Percentiles rank a stretch among this genome's conserved stretches.
phyloP scores from a whole-genome alignment of 768 basidiomycete genomes.

The Mycena albidolilacea region DNA sequence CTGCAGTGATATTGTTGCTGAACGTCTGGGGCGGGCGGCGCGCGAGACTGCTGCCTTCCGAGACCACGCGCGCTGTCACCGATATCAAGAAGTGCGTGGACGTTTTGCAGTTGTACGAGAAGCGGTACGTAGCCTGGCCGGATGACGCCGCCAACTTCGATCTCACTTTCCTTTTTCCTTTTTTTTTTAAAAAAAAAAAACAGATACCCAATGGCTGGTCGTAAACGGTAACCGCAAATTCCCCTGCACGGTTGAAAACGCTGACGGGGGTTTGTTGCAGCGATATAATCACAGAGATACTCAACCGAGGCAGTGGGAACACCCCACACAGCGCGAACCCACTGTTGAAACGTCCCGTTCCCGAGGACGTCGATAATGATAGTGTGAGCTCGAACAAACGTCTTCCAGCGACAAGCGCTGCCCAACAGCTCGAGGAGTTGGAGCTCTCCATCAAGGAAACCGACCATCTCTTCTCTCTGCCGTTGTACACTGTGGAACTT shows the following conservation, averaged over 20 bases:
- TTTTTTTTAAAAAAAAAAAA: too few species aligned
- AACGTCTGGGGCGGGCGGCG: slow-evolving; percentile 26
- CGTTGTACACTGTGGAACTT: slow-evolving; percentile 29
- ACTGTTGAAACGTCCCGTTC: slow-evolving; percentile 15
- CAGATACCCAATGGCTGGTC: slow-evolving; percentile 25
- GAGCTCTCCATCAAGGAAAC: slow-evolving; percentile 16
- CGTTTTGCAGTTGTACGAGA: slow-evolving; percentile 27
- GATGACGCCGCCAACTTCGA: background rate
- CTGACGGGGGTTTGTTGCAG: background rate
- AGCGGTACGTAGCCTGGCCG: background rate
- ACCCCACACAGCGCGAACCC: background rate
- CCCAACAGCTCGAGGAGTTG: slow-evolving; percentile 14
- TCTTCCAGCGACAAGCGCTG: background rate
- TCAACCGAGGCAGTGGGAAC: slow-evolving; percentile 16
- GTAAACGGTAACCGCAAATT: slow-evolving; percentile 16
- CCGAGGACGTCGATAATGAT: background rate
- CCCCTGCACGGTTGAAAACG: background rate
- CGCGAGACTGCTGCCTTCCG: background rate
- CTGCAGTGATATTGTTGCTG: slow-evolving; percentile 23
- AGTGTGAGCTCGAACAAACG: background rate
- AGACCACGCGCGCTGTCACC: slow-evolving; percentile 10
- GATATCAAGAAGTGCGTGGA: slow-evolving; percentile 32
- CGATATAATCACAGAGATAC: slow-evolving; percentile 30
- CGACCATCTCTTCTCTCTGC: slow-evolving; percentile 27
- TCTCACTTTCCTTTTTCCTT: background rate